Evolutionary conservation across 148 eudicot species (phyloP), one percentile per base, ranked within the genome.

Genomic region (Rhododendron simsii): DNA sequence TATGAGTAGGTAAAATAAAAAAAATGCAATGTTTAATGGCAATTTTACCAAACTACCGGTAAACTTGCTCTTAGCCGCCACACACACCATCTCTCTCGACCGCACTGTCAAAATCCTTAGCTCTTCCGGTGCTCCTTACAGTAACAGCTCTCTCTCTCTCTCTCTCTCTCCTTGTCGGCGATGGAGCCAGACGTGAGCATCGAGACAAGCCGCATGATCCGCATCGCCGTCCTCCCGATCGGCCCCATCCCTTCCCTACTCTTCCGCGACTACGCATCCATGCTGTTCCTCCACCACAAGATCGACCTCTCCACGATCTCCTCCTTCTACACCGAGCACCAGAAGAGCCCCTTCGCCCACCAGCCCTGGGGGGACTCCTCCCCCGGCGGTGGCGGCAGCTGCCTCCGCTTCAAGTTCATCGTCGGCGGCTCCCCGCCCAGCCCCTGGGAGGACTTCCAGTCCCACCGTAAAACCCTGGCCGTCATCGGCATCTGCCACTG

Each of bases 141-240:
- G 65, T 59, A 50, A 59, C 65, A 18, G 7, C 26, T 7, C 21
- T 20, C 21, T 55, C 61, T 59, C 65, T n/a, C n/a, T n/a, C n/a
- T n/a, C n/a, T 63, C 6, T 5, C 28, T 23, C 28, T 1, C 8
- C 4, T 26, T 63, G 80, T 28, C 35, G 78, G 41, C 63, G 77
- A 96, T 96, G 99, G 99, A 96, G 86, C 99, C 99, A 55, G 99
- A 96, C 87, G 99, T 94, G 74, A 94, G 99, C 91, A 93, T 96
- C 67, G 99, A 96, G 69, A 93, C 98, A 44, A 92, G 93, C 90
- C 85, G 93, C 86, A 94, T 91, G 90, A 95, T 96, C 89, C 89
- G 99, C n/a, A 82, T 93, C 28, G 98, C 98, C 26, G 94, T 96
- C 13, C 65, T 96, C 51, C 99, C 98, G 59, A 92, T 96, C 88